These are phyloP conservation scores for Phytopythium boreale DNA, from an alignment of 352 stramenopile genomes.

Conservation along the genomic window DNA sequence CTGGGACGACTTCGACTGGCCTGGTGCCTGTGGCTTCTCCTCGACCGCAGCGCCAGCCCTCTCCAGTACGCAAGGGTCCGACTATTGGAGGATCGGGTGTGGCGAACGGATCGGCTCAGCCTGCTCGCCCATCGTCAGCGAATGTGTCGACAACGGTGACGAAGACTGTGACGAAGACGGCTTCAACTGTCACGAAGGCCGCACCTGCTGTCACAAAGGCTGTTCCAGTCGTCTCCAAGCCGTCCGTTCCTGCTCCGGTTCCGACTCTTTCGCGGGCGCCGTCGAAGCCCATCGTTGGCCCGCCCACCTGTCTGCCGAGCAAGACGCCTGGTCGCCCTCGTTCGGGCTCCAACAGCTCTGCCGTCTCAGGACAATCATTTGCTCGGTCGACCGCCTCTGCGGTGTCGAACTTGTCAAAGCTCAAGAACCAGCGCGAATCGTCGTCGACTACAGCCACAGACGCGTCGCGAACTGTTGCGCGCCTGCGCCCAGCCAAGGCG, in stretches of 20 bases:
- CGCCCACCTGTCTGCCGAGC: constrained; percentile 16
- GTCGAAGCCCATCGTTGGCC: constrained; percentile 9
- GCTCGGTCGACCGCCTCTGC: constrained; percentile 75
- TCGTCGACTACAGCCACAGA: constrained; percentile 31
- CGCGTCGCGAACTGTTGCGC: constrained; percentile 67
- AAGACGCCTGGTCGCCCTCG: constrained; percentile 39
- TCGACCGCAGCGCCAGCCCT: constrained; percentile 4
- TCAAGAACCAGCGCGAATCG: constrained; percentile 44
- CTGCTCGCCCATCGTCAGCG: background rate
- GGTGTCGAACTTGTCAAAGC: constrained; percentile 70
- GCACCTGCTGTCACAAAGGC: constrained; percentile 1
- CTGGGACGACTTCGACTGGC: constrained; percentile 20
- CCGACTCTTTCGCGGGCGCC: constrained; percentile 17
- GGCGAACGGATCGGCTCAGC: background rate
- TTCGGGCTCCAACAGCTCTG: constrained; percentile 71
- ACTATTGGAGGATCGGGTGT: constrained; percentile 11
- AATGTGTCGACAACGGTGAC: background rate
- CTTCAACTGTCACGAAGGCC: constrained; percentile 2
- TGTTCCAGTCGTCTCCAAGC: background rate
- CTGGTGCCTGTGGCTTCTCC: constrained; percentile 1
- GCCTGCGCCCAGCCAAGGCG: constrained; percentile 83
- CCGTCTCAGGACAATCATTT: constrained; percentile 76
- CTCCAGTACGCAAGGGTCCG: constrained; percentile 21
- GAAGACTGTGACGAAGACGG: background rate
- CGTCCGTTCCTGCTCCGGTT: constrained; percentile 3